phyloP scores from a whole-genome alignment of 148 eudicot genomes.

The Mesembryanthemum crystallinum region DNA sequence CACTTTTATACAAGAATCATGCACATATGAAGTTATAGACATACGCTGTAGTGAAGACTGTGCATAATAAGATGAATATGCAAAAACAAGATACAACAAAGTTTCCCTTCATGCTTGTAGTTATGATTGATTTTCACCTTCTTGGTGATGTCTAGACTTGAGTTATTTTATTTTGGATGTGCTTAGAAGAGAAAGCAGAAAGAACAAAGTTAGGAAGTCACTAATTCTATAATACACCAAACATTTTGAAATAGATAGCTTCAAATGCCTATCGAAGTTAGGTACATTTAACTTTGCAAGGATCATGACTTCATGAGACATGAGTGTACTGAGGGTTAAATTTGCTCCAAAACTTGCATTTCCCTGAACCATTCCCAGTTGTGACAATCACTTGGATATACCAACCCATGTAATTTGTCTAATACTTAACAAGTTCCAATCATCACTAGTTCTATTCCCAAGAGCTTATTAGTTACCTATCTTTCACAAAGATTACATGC shows the following conservation, averaged over 20 bases:
- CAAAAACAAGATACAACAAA: not conserved
- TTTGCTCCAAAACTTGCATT: not conserved
- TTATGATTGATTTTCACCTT: not conserved
- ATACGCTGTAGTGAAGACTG: not conserved
- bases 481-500: not conserved
- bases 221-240: not conserved
- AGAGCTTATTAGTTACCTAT: not conserved
- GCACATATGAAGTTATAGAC: not conserved
- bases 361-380: not conserved
- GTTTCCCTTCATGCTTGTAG: constrained; percentile 1
- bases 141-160: not conserved
- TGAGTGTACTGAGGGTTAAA: not conserved
- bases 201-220: not conserved
- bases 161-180: not conserved
- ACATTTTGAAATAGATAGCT: not conserved
- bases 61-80: not conserved
- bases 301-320: constrained; percentile 4
- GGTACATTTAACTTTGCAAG: not conserved
- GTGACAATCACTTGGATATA: not conserved
- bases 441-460: not conserved
- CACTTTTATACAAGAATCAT: not conserved
- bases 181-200: not conserved
- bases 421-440: not conserved
- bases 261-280: not conserved
- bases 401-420: too few species aligned